Evolutionary conservation across 2,329 filamentous ascomycete genomes (phyloP), one percentile per base, ranked within the genome.

Genomic region (Chaetomiaceae sp.): DNA sequence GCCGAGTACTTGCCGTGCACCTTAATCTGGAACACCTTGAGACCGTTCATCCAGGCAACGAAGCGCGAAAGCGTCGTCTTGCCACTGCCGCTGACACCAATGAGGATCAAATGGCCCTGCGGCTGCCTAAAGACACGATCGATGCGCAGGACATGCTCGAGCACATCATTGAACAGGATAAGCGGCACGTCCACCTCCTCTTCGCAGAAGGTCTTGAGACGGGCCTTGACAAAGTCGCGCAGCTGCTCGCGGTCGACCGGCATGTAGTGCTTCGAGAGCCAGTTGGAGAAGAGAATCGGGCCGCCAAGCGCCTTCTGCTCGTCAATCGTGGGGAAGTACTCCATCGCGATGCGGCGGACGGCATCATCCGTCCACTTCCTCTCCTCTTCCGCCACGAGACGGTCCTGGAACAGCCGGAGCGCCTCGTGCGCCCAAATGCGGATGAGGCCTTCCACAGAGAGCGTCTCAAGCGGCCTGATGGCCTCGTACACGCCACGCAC

Each of bases 1-100:
- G 89, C 89, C 15, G 94, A 96, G 73, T 99, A 99, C 68, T 92
- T 96, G 60, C 94, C 94, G 66, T 99, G 94, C 0, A 99, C 94
- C 78, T 99, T 99, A 80, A 99, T 99, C 74, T 99, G 94, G 80
- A 96, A 99, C 37, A 99, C 91, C 69, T 92, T 96, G 56, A 99
- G 79, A 55, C 95, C 95, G 66, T 99, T 99, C 94, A 99, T 99
- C 94, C 94, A 99, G 43, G 94, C 94, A 56, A 99, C 94, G 61
- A 99, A 99, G 53, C 95, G 87, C 29, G 95, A 97, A 12, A 99
- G 75, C 0, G 94, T 99, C 4, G 94, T 99, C 77, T 99, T 99
- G 72, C 94, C 94, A 76, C 90, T 95, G 62, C 94, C 95, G 69
- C 94, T 99, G 51, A 99, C 94, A 75, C 94, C 94, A 64, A 99